These are phyloP conservation scores for Puccinia triticina DNA, from an alignment of 1,284 basidiomycete genomes.

Conservation along the genomic window DNA sequence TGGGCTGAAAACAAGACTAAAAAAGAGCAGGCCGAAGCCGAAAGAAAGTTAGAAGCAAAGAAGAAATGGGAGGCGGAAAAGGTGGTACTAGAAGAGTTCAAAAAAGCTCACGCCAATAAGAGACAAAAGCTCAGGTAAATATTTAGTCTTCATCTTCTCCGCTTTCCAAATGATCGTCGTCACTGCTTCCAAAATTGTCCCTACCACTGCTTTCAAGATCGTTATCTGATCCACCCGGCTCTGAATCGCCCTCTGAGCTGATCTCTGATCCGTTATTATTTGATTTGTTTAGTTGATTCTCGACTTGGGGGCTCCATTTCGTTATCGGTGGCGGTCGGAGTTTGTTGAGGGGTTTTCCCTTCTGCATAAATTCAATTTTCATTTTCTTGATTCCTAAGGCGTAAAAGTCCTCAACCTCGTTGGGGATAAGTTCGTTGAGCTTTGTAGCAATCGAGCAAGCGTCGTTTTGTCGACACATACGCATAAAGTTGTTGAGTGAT, in stretches of 20 bases:
- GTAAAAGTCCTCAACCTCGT: neutral
- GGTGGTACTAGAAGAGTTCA: neutral
- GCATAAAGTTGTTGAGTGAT: neutral
- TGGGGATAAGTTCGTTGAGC: neutral
- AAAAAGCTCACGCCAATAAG: neutral
- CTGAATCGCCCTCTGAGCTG: neutral
- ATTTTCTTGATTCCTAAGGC: neutral
- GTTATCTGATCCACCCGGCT: neutral
- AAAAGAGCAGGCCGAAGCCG: neutral
- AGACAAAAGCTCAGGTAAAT: neutral
- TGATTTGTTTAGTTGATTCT: neutral
- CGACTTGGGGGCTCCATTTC: neutral
- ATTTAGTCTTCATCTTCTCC: neutral
- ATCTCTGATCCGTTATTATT: neutral
- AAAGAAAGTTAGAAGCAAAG: neutral
- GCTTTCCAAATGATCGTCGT: neutral
- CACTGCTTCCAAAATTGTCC: no score
- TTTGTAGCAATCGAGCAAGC: neutral
- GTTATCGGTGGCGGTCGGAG: neutral
- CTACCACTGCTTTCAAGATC: neutral
- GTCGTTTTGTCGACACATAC: neutral
- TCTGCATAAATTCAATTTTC: neutral
- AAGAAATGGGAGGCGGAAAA: neutral
- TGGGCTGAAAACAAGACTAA: neutral
- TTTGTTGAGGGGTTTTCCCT: neutral